phyloP scores from a whole-genome alignment of 2,329 filamentous ascomycete genomes.

The Xylariaceae sp. region DNA sequence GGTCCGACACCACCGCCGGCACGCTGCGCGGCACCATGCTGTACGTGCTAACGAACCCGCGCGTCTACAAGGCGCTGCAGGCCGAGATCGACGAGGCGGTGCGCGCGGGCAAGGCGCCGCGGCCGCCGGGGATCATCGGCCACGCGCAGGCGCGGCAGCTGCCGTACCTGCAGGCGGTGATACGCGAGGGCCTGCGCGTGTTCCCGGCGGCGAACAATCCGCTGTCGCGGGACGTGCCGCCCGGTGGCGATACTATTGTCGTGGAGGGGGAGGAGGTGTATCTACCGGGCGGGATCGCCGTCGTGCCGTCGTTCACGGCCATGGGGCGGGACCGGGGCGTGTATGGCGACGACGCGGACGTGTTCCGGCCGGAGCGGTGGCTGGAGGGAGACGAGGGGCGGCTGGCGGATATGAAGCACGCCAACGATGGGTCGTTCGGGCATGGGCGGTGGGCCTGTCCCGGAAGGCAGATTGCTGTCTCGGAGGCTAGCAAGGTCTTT shows the following conservation, averaged over 20 bases:
- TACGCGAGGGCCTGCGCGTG: constrained; percentile 35
- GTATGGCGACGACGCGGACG: constrained; percentile 9
- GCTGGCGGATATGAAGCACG: constrained; percentile 8
- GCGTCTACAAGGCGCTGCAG: constrained; percentile 37
- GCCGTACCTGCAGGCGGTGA: constrained; percentile 35
- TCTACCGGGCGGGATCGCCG: constrained; percentile 6
- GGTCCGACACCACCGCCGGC: constrained; percentile 52
- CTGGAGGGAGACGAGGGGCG: constrained; percentile 6
- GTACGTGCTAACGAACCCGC: constrained; percentile 42
- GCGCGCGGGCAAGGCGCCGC: constrained; percentile 25
- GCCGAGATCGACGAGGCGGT: constrained; percentile 33
- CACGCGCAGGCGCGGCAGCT: constrained; percentile 26
- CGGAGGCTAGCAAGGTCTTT: constrained; percentile 6
- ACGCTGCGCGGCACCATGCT: constrained; percentile 43
- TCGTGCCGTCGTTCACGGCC: constrained; percentile 6
- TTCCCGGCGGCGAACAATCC: constrained; percentile 25
- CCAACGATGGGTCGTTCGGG: constrained; percentile 8
- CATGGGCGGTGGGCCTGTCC: constrained; percentile 12
- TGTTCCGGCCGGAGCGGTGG: constrained; percentile 17
- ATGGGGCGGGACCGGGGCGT: constrained; percentile 8
- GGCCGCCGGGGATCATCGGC: constrained; percentile 28
- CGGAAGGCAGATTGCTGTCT: constrained; percentile 8
- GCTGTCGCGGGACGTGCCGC: constrained; percentile 12
- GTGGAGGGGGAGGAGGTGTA: constrained; percentile 5
- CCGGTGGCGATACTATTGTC: constrained; percentile 7